Conservation (phyloP, 1,284 basidiomycete genomes). For the Trametes sp. region DNA sequence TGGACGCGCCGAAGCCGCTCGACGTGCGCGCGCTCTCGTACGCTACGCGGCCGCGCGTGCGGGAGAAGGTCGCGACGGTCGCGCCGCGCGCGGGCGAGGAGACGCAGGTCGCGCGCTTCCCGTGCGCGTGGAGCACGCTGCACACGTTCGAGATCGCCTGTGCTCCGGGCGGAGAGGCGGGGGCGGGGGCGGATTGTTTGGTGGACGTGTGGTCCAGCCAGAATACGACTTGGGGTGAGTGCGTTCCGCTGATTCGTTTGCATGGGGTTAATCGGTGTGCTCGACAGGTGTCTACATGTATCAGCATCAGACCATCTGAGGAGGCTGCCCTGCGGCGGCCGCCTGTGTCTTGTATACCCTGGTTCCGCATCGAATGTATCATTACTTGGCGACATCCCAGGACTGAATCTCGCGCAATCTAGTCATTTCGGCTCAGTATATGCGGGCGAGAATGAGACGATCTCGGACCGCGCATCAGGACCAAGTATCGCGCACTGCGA, state of each 20-base stretch:
- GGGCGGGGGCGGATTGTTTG: constrained; percentile 30
- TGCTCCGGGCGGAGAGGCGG: background rate
- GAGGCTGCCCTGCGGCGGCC: background rate
- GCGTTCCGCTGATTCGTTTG: background rate
- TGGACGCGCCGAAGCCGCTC: constrained; percentile 27
- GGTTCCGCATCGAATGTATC: background rate
- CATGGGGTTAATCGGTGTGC: background rate
- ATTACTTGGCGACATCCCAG: background rate
- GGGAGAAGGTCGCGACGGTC: constrained; percentile 29
- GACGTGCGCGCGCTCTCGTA: constrained; percentile 35
- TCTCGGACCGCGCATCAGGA: no score
- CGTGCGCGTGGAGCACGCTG: constrained; percentile 34
- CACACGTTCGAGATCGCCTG: constrained; percentile 35
- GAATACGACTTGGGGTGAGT: constrained; percentile 36
- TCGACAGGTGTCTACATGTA: constrained; percentile 35
- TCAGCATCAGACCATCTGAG: constrained; percentile 36
- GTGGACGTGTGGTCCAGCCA: constrained; percentile 39
- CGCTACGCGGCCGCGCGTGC: constrained; percentile 24
- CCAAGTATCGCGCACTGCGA: no score
- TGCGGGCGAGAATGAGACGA: no score
- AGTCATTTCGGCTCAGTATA: background rate
- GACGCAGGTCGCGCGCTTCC: constrained; percentile 33
- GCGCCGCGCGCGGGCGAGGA: constrained; percentile 30
- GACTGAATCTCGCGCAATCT: background rate
- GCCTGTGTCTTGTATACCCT: background rate